phyloP scores from a whole-genome alignment of 2,329 filamentous ascomycete species.

The Pseudogymnoascus sp. region DNA sequence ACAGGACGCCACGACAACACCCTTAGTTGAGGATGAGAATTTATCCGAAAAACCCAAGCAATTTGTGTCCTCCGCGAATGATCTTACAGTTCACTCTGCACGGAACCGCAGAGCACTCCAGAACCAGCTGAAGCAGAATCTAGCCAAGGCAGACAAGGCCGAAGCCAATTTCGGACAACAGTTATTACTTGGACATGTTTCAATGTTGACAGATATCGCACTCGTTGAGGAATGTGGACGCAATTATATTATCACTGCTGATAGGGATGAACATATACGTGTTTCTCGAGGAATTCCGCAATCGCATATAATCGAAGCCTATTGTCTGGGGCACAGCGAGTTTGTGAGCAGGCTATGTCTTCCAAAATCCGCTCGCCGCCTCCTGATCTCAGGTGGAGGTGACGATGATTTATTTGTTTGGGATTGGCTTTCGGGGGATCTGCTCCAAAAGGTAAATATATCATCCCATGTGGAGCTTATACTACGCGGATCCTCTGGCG shows the following conservation, averaged over 20 bases:
- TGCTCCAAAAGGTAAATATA: conserved; percentile 49
- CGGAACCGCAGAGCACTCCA: conserved; percentile 54
- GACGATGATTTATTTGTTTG: conserved; percentile 73
- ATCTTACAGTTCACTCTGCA: conserved; percentile 54
- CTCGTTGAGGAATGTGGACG: conserved; percentile 46
- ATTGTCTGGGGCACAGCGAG: conserved; percentile 78
- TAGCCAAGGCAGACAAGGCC: conserved; percentile 24
- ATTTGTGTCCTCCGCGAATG: conserved; percentile 46
- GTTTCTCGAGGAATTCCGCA: conserved; percentile 76
- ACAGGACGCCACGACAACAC: conserved; percentile 12
- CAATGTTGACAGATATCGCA: conserved; percentile 75
- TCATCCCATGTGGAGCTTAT: conserved; percentile 35
- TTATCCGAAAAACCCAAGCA: conserved; percentile 19
- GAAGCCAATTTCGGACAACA: conserved; percentile 60
- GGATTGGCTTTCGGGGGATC: conserved; percentile 55
- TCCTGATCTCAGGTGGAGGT: conserved; percentile 79
- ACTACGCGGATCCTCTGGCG: conserved; percentile 17
- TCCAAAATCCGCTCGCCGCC: conserved; percentile 43
- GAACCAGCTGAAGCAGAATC: conserved; percentile 45
- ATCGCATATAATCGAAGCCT: conserved; percentile 78
- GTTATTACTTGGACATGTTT: conserved; percentile 85
- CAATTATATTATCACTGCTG: conserved; percentile 57
- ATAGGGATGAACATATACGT: conserved; percentile 78
- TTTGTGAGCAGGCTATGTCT: conserved; percentile 75
- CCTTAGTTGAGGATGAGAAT: background rate